A percentile compares a stretch with the other conserved stretches of the same genome.
These are phyloP conservation scores for Mycena floridula DNA, from an alignment of 768 basidiomycete species.

Conservation along the genomic window DNA sequence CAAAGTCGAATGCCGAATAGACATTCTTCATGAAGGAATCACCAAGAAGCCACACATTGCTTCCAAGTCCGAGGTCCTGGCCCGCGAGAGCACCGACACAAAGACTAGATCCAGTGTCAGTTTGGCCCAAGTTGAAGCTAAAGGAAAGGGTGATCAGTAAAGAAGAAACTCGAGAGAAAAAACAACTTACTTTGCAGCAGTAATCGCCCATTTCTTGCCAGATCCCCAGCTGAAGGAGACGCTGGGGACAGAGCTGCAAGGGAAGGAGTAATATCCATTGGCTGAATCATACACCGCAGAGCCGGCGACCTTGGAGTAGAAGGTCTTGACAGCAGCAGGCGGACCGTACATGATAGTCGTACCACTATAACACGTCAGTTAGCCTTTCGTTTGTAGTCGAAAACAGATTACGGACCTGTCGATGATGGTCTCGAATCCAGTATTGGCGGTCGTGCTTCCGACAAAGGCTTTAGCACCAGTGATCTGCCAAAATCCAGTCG, in stretches of 20 bases:
- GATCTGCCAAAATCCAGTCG: constrained; percentile 21
- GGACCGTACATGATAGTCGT: constrained; percentile 29
- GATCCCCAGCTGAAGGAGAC: constrained; percentile 29
- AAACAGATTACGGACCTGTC: too few relatives aligned
- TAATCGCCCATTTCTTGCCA: constrained; percentile 33
- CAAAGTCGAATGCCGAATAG: constrained; percentile 33
- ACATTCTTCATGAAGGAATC: constrained; percentile 34
- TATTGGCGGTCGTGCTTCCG: constrained; percentile 5
- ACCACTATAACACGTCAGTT: too few relatives aligned
- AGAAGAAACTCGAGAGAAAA: constrained; percentile 16
- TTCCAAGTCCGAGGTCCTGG: constrained; percentile 13
- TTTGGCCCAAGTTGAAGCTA: constrained; percentile 37
- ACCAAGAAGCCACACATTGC: constrained; percentile 28
- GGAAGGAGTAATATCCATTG: constrained; percentile 24
- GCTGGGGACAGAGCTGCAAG: constrained; percentile 18
- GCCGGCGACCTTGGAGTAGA: constrained; percentile 22
- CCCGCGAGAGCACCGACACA: constrained; percentile 32
- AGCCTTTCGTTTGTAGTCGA: too few relatives aligned
- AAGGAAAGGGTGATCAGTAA: constrained; percentile 28
- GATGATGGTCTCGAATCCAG: constrained; percentile 20
- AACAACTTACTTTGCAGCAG: constrained; percentile 24
- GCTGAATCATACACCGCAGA: constrained; percentile 11
- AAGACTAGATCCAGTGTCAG: constrained; percentile 19
- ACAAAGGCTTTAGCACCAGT: constrained; percentile 11
- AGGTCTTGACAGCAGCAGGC: constrained; percentile 7